Evolutionary conservation across 768 basidiomycete species (phyloP), one percentile per base, ranked within the genome.

Genomic region (Pilatotrama ljubarskyi): DNA sequence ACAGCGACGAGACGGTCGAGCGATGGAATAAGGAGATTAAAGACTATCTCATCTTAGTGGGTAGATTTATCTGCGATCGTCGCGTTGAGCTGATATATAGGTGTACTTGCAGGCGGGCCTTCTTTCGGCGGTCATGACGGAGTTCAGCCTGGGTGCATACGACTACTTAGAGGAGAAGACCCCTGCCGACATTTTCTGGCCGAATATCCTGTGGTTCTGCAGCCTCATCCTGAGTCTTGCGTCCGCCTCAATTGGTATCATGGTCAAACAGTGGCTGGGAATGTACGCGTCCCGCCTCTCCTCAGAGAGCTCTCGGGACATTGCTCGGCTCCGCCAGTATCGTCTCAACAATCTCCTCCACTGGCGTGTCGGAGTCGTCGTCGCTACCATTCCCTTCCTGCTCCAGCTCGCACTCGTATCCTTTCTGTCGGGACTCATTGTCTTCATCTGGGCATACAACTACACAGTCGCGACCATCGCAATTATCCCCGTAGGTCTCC

Each of bases 191-290:
- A 13, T 51, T 9, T 24, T 51, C 20, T 51, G 35, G 35, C 37
- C 38, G 15, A 73, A 72, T 52, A 48, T 40, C 14, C 55, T 71
- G 1, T 70, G 69, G 67, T 69, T 69, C 58, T 49, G 63, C 0
- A 67, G 66, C 43, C 69, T 73, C 13, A 55, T 64, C 5, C 56
- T 66, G 29, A 67, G 65, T 25, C 66, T 73, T 6, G 37, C 65
- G 15, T 60, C 69, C 0, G 68, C 71, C 1, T 65, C 63, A 18
- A 55, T 69, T n/a, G 65, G 67, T 42, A 70, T 73, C 57, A 47
- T 70, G 35, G 67, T 67, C 24, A 69, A 70, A 43, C 70, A 72
- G 48, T 73, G 72, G 71, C 63, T 72, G 2, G 37, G 40, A 51
- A 8, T 53, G 22, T 41, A 22, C 22, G n/a, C n/a, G n/a, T n/a